Evolutionary conservation across 148 eudicot species (phyloP).

Genomic region (Heliamphora exappendiculata): DNA sequence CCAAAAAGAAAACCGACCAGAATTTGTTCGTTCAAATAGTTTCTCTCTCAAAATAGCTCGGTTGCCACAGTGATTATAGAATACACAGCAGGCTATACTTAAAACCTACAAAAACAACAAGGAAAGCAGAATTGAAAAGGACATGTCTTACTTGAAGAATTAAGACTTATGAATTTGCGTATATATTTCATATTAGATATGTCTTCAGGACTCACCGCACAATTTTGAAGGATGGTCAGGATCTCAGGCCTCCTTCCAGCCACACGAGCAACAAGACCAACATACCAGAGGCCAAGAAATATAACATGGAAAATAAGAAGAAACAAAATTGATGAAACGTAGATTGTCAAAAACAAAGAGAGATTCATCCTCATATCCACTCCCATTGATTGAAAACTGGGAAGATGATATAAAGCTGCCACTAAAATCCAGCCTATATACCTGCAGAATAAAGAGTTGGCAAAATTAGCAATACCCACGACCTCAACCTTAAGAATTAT

Average conservation of each 20-base stretch:
- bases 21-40: conserved; percentile 44
- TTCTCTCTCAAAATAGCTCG: conserved; percentile 65
- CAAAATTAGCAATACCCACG: conserved; percentile 7
- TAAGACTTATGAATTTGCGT: neutral
- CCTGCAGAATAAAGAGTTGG: conserved; percentile 37
- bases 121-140: conserved; percentile 5
- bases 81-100: conserved; percentile 94
- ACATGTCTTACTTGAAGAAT: neutral
- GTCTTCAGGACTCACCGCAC: conserved; percentile 58
- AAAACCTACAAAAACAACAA: conserved; percentile 56
- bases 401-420: conserved; percentile 94
- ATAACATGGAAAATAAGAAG: conserved; percentile 86
- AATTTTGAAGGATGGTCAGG: conserved; percentile 87
- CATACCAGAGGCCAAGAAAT: conserved; percentile 90
- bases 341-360: conserved; percentile 86
- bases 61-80: conserved; percentile 98
- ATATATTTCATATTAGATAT: neutral
- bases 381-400: conserved; percentile 98
- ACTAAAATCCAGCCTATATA: conserved; percentile 91
- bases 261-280: conserved; percentile 97
- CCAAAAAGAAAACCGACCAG: conserved; percentile 74
- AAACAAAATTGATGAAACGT: conserved; percentile 72
- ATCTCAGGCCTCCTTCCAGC: conserved; percentile 84
- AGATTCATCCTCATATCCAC: conserved; percentile 98
- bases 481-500: neutral